These are phyloP conservation scores for Aspergillus floridensis DNA, from an alignment of 2,329 filamentous ascomycete genomes.

Conservation along the genomic window DNA sequence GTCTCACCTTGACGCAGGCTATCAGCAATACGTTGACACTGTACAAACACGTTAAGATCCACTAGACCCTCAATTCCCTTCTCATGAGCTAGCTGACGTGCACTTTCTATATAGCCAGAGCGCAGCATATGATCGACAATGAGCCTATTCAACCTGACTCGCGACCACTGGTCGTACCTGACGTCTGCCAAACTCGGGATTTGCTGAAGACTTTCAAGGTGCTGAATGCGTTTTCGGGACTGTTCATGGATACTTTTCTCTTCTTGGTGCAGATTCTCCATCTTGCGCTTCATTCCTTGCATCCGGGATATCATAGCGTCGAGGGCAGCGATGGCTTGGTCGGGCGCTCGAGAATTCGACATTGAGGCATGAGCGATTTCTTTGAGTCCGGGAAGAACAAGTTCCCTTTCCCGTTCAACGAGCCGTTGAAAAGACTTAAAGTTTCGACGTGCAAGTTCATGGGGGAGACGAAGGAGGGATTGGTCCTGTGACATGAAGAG, in stretches of 20 bases:
- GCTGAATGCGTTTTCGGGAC: conserved; percentile 70
- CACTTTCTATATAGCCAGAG: conserved; percentile 76
- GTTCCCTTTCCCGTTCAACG: conserved; percentile 49
- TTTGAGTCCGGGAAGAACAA: conserved; percentile 50
- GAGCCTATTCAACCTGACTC: conserved; percentile 74
- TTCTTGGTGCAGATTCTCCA: conserved; percentile 72
- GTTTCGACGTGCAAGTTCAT: conserved; percentile 90
- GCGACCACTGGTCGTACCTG: conserved; percentile 88
- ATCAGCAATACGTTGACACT: conserved; percentile 74
- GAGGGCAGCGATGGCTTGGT: conserved; percentile 74
- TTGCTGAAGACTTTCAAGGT: conserved; percentile 76
- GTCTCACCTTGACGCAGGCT: conserved; percentile 70
- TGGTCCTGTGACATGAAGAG: conserved; percentile 64
- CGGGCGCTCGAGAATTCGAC: conserved; percentile 59
- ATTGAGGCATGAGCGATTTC: conserved; percentile 61
- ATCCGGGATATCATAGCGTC: conserved; percentile 83
- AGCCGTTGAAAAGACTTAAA: conserved; percentile 69
- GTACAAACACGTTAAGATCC: conserved; percentile 82
- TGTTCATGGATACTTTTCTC: conserved; percentile 74
- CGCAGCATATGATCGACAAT: conserved; percentile 91
- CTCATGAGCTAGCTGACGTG: conserved; percentile 69
- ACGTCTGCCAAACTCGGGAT: conserved; percentile 84
- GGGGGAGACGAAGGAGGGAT: conserved; percentile 85
- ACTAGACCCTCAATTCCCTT: conserved; percentile 77
- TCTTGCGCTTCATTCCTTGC: conserved; percentile 83